Conservation (phyloP, 176 grass and related monocot species). For the Triticum monococcum region DNA sequence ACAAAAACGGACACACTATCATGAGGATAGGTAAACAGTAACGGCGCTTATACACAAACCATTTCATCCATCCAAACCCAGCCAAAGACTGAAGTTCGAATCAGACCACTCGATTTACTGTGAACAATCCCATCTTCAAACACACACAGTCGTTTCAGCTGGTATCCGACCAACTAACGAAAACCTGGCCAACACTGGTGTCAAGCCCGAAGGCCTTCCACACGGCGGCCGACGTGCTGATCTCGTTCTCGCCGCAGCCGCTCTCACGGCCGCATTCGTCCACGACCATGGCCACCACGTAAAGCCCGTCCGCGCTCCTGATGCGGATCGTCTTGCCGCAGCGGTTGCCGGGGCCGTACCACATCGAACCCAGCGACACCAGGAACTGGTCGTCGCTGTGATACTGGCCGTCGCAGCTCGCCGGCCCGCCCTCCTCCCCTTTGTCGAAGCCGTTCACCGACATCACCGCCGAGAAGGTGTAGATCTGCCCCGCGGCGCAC, state of each 20-base stretch:
- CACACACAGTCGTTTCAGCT: neutral
- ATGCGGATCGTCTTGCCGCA: conserved; percentile 27
- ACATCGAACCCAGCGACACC: conserved; percentile 30
- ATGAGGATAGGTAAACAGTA: too few relatives aligned
- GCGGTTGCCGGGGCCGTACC: neutral
- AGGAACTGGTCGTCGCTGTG: conserved; percentile 17
- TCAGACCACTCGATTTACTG: too few relatives aligned
- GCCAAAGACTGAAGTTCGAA: too few relatives aligned
- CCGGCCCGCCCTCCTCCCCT: neutral
- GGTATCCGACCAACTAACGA: conserved; percentile 34
- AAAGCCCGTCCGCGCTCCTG: neutral
- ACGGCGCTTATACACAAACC: too few relatives aligned
- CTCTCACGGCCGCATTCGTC: conserved; percentile 26
- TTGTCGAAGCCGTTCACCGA: conserved; percentile 21
- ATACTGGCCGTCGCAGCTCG: conserved; percentile 8
- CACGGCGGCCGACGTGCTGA: conserved; percentile 35
- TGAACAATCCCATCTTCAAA: too few relatives aligned
- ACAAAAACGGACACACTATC: too few relatives aligned
- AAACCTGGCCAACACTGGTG: conserved; percentile 8
- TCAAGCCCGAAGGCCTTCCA: conserved; percentile 15
- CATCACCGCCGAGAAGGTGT: neutral
- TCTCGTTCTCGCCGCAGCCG: conserved; percentile 27
- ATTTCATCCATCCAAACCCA: too few relatives aligned
- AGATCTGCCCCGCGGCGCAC: neutral
- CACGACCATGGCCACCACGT: conserved; percentile 26